A percentile compares a stretch with the other conserved stretches of the same genome.
Conservation (phyloP, 441 rosid genomes). For the Lepidium campestre region DNA sequence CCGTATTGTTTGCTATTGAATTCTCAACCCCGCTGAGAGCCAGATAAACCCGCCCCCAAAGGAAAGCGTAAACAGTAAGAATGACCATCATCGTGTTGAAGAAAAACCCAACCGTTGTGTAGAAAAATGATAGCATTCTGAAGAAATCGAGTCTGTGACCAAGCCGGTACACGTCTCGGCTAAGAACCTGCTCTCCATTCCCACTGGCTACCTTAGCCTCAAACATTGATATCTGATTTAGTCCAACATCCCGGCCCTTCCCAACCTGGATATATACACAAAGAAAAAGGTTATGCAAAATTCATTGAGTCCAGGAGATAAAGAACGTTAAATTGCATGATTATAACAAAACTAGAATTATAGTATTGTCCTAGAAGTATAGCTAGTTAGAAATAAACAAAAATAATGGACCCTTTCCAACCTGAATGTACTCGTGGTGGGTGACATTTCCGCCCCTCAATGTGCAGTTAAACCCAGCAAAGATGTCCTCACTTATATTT, state of each 20-base stretch:
- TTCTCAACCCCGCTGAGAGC: slow-evolving; percentile 63
- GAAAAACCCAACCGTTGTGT: slow-evolving; percentile 69
- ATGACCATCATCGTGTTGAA: slow-evolving; percentile 68
- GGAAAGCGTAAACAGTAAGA: slow-evolving; percentile 59
- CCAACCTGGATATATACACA: slow-evolving; percentile 56
- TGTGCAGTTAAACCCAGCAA: slow-evolving; percentile 74
- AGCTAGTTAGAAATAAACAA: slow-evolving; percentile 3
- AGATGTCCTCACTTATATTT: slow-evolving; percentile 71
- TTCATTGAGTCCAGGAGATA: not conserved
- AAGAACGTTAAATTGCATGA: not conserved
- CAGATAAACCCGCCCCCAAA: slow-evolving; percentile 66
- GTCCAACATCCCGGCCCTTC: slow-evolving; percentile 72
- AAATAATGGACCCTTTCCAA: slow-evolving; percentile 38
- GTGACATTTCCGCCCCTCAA: slow-evolving; percentile 70
- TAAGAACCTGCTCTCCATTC: slow-evolving; percentile 71
- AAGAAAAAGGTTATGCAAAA: not conserved
- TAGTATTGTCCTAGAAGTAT: not conserved
- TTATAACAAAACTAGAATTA: not conserved
- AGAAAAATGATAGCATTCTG: slow-evolving; percentile 64
- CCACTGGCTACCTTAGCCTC: slow-evolving; percentile 77
- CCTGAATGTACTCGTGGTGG: slow-evolving; percentile 73
- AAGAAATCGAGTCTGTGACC: slow-evolving; percentile 73
- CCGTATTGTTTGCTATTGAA: slow-evolving; percentile 28
- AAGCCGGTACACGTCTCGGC: slow-evolving; percentile 67
- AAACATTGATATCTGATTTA: slow-evolving; percentile 71